Percentiles rank a stretch among this genome's conserved stretches.
Conservation (phyloP, 2,329 filamentous ascomycete species). For the Fusarium subglutinans region DNA sequence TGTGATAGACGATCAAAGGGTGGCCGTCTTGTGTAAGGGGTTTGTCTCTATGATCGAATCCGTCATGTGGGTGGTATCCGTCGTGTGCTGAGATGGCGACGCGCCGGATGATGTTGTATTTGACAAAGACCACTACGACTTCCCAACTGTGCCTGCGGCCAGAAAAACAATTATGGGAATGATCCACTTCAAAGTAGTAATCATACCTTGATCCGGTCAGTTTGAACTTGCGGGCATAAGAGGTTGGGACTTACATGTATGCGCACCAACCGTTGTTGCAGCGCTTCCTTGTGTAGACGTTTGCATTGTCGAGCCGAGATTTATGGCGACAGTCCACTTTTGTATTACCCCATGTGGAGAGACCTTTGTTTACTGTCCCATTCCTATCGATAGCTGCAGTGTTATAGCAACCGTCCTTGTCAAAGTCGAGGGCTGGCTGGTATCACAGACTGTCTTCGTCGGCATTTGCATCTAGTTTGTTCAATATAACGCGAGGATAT, state of each 20-base stretch:
- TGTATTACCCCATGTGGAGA: no score
- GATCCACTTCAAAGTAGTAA: background rate
- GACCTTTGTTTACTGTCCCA: background rate
- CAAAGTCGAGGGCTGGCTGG: background rate
- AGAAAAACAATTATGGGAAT: no score
- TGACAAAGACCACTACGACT: background rate
- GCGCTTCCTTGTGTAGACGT: conserved; percentile 1
- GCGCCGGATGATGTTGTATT: background rate
- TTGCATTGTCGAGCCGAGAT: background rate
- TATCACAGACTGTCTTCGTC: background rate
- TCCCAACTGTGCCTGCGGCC: background rate
- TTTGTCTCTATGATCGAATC: background rate
- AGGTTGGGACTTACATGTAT: background rate
- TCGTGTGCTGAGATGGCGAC: background rate
- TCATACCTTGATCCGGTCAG: background rate
- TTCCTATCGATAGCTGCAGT: background rate
- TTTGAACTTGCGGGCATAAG: rapidly evolving
- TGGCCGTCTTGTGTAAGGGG: background rate
- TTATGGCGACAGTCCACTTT: no score
- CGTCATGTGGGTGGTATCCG: background rate
- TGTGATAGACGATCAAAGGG: background rate
- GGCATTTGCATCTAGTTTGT: background rate
- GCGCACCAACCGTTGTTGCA: conserved; percentile 4
- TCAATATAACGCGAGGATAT: background rate
- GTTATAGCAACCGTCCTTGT: background rate